Evolutionary conservation across 805 yeast species (phyloP), one percentile per base, ranked within the genome.

Genomic region (Ogataea corticis): DNA sequence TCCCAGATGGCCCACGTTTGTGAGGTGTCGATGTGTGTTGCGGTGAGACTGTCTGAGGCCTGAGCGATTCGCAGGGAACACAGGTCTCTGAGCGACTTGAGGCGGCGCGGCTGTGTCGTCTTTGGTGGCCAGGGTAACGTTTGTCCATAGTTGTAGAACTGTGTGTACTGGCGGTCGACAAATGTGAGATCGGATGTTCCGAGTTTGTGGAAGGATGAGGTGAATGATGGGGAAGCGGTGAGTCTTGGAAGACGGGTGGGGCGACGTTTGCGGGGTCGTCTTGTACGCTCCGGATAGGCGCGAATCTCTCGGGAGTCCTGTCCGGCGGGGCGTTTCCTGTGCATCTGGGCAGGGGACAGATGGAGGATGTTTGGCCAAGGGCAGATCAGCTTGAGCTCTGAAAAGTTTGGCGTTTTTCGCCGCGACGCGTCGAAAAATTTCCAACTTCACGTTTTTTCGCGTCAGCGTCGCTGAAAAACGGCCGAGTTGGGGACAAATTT

Each of bases 41-140:
- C 16, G 0, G 50, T 61, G 17, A 69, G 31, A 5, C 38, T 42
- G 1, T 50, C 36, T 2, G 63, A 48, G 21, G 55, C 40, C 14
- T 50, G 52, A 0, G 70, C 70, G 7, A 69, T 44, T 27, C 50
- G 50, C 38, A 48, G 39, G 3, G 68, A 54, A 35, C 65, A 52
- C 0, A 56, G 28, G 6, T 46, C 43, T 41, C 58, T 63, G 41
- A 68, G 48, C 1, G 67, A 49, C 10, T 9, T n/a, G 13, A 48
- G 16, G 34, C 36, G 34, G 13, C 40, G 15, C 23, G 54, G 61
- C 42, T 38, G 7, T 38, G 52, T 14, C 4, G n/a, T 15, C 25
- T 25, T n/a, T 11, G 31, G n/a, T 9, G 29, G 39, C 17, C 17
- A n/a, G 9, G 29, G 39, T 25, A 7, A 13, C 5, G 31, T 36